These are phyloP conservation scores for Rosa chinensis DNA, from an alignment of 306 rosid genomes.

Conservation along the genomic window DNA sequence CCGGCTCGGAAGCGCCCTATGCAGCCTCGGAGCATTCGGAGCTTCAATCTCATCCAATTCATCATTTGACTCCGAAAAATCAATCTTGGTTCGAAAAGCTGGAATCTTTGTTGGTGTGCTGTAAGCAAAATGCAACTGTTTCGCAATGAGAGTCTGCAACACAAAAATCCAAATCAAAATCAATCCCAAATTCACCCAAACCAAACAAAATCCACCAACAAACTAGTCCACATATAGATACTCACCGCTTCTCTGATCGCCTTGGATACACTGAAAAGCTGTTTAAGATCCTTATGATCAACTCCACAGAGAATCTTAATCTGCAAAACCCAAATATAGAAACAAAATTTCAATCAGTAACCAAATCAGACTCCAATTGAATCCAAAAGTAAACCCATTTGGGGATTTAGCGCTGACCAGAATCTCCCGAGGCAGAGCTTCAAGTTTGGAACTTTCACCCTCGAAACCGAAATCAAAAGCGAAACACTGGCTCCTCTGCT, in stretches of 20 bases:
- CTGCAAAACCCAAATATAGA: slow-evolving; percentile 30
- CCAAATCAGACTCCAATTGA: background rate
- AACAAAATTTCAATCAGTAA: background rate
- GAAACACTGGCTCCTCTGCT: slow-evolving; percentile 28
- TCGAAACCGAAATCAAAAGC: background rate
- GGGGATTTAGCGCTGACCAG: slow-evolving; percentile 17
- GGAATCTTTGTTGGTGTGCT: slow-evolving; percentile 59
- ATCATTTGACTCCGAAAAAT: slow-evolving; percentile 20
- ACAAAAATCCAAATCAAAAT: slow-evolving; percentile 20
- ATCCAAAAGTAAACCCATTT: too few species aligned
- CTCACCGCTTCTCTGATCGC: slow-evolving; percentile 59
- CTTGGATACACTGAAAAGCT: slow-evolving; percentile 63
- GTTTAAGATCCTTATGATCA: slow-evolving; percentile 67
- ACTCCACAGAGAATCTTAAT: slow-evolving; percentile 59
- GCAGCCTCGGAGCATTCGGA: slow-evolving; percentile 53
- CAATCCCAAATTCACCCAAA: background rate
- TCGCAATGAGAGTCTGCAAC: slow-evolving; percentile 55
- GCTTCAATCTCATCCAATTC: slow-evolving; percentile 45
- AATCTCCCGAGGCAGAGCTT: slow-evolving; percentile 68
- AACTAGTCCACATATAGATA: background rate
- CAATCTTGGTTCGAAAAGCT: slow-evolving; percentile 34
- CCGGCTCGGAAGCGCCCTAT: slow-evolving; percentile 22
- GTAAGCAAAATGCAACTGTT: slow-evolving; percentile 54
- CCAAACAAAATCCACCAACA: background rate
- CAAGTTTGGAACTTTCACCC: slow-evolving; percentile 37